These are phyloP conservation scores for Skeletonema potamos DNA, from an alignment of 108 stramenopile genomes.

Conservation along the genomic window DNA sequence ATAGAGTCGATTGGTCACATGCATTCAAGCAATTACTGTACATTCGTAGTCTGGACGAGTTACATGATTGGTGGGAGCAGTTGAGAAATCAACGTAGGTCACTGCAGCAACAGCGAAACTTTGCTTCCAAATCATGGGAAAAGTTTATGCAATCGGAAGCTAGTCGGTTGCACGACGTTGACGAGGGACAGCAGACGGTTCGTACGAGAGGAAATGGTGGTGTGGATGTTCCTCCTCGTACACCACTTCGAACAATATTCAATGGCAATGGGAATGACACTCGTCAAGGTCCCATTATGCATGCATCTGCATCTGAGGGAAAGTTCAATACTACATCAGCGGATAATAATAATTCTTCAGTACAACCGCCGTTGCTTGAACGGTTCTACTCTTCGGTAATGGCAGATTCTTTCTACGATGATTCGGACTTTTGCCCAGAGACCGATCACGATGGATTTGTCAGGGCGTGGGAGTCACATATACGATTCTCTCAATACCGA, in stretches of 20 bases:
- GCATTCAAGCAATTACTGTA: neutral
- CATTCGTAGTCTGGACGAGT: conserved; percentile 10
- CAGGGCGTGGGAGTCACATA: conserved; percentile 51
- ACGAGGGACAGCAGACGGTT: neutral
- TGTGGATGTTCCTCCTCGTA: neutral
- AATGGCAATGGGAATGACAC: neutral
- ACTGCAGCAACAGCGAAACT: neutral
- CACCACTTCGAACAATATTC: neutral
- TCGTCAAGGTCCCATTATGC: neutral
- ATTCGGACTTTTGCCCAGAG: conserved; percentile 4
- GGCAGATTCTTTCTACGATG: conserved; percentile 10
- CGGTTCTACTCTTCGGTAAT: conserved; percentile 1
- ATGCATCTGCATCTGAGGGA: conserved; percentile 6
- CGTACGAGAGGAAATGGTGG: conserved; percentile 4
- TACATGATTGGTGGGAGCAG: conserved; percentile 4
- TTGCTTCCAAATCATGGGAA: conserved; percentile 5
- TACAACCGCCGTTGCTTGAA: neutral
- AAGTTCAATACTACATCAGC: conserved; percentile 12
- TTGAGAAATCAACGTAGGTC: neutral
- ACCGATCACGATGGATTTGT: conserved; percentile 79
- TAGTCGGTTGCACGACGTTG: neutral
- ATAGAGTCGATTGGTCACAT: neutral
- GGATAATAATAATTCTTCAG: neutral
- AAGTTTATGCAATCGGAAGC: neutral
- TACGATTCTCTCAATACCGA: conserved; percentile 51